A percentile compares a stretch with the other conserved stretches of the same genome.
Evolutionary conservation across 257 asterid genomes (phyloP).

Genomic region (Solanum ossicruentum): DNA sequence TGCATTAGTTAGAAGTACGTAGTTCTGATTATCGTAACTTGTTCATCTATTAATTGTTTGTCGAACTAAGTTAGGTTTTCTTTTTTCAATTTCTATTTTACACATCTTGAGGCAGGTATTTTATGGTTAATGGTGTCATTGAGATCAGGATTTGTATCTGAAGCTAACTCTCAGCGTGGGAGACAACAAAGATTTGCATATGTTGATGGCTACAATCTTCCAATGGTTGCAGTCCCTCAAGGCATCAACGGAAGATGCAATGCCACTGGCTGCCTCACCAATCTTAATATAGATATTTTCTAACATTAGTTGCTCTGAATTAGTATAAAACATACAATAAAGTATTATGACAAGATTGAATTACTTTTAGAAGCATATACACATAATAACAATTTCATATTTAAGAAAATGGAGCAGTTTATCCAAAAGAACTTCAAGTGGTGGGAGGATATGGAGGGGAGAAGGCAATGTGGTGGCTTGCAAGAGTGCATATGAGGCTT

Average conservation of each 20-base stretch:
- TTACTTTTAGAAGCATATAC: neutral
- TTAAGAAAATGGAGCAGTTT: conserved; percentile 34
- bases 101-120: no score
- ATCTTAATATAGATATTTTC: conserved; percentile 55
- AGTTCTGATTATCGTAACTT: no score
- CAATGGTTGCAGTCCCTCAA: conserved; percentile 41
- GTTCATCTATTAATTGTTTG: no score
- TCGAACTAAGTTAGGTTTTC: no score
- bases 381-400: neutral
- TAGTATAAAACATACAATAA: neutral
- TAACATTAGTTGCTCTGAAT: neutral
- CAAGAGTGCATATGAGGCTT: conserved; percentile 77
- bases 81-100: no score
- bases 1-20: no score
- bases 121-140: no score
- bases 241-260: conserved; percentile 49
- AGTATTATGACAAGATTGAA: neutral
- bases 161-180: conserved; percentile 22
- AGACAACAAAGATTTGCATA: conserved; percentile 51
- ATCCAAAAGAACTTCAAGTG: conserved; percentile 79
- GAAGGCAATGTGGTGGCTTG: conserved; percentile 62
- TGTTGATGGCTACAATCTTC: conserved; percentile 72
- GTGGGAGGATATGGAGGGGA: conserved; percentile 18
- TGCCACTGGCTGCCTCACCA: conserved; percentile 58
- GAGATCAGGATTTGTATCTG: no score